phyloP scores from a whole-genome alignment of 345 rosid genomes.

The Angophora floribunda region DNA sequence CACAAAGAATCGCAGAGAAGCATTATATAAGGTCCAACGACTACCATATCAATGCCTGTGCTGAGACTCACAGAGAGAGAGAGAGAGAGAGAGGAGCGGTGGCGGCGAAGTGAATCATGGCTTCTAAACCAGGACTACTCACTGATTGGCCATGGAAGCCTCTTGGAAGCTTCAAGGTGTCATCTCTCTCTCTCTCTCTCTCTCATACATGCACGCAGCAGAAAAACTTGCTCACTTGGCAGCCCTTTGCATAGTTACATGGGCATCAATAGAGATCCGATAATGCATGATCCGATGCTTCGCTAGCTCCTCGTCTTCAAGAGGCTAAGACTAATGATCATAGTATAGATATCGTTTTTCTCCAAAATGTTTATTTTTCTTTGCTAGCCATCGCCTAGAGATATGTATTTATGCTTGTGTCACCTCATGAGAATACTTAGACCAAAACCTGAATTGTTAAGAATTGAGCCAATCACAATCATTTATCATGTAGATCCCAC shows the following conservation, averaged over 20 bases:
- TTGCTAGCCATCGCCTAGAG: neutral
- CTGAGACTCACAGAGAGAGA: neutral
- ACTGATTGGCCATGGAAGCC: constrained; percentile 65
- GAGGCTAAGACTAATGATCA: neutral
- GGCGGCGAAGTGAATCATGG: constrained; percentile 21
- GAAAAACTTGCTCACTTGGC: neutral
- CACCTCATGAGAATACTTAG: neutral
- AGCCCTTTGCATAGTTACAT: neutral
- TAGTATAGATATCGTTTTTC: neutral
- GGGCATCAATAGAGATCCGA: neutral
- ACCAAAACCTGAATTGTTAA: neutral
- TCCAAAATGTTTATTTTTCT: neutral
- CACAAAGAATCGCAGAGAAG: neutral
- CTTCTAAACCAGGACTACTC: constrained; percentile 51
- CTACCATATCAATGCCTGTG: neutral
- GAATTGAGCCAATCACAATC: neutral
- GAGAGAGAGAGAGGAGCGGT: neutral
- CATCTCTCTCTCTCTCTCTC: neutral
- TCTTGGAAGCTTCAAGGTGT: constrained; percentile 55
- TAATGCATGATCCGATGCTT: neutral
- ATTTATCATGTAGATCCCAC: neutral
- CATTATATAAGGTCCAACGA: neutral
- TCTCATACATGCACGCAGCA: neutral
- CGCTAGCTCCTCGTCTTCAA: neutral
- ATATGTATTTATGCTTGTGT: neutral